Evolutionary conservation across 495 filamentous ascomycete species (phyloP).

Genomic region (Amphirosellinia nigrospora): DNA sequence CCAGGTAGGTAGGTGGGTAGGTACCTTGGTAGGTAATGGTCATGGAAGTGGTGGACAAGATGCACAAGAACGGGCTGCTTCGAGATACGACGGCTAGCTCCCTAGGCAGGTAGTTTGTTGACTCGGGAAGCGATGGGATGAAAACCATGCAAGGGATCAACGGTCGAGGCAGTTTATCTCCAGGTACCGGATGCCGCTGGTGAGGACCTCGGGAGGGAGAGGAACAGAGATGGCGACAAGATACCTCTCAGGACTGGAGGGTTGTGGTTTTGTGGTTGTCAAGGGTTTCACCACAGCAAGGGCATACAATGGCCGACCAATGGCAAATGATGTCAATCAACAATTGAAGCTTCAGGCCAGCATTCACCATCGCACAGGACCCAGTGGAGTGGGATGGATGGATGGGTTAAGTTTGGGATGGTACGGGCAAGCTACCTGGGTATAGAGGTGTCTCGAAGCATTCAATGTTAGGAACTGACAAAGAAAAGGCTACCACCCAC

Average conservation of each 20-base stretch:
- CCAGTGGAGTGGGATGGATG: neutral
- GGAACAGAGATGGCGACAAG: neutral
- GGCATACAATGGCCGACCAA: neutral
- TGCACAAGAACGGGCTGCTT: slow-evolving; percentile 1
- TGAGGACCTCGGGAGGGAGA: neutral
- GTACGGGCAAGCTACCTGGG: neutral
- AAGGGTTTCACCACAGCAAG: slow-evolving; percentile 6
- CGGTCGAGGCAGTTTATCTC: neutral
- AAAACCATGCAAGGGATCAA: neutral
- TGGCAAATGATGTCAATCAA: slow-evolving; percentile 23
- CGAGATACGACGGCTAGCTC: neutral
- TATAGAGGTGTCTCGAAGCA: neutral
- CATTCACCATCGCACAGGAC: neutral
- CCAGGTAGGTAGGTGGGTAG: neutral
- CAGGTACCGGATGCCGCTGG: neutral
- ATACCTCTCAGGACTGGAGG: neutral
- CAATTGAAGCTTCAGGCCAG: neutral
- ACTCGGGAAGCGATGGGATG: neutral
- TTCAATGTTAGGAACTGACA: neutral
- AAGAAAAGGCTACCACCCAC: neutral
- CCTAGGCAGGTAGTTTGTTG: no score
- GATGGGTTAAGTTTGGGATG: no score
- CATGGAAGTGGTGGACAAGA: neutral
- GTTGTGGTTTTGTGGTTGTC: neutral
- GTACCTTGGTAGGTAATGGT: no score